A percentile compares a stretch with the other conserved stretches of the same genome.
Evolutionary conservation across 805 yeast genomes (phyloP).

Genomic region (Lachancea cidri): DNA sequence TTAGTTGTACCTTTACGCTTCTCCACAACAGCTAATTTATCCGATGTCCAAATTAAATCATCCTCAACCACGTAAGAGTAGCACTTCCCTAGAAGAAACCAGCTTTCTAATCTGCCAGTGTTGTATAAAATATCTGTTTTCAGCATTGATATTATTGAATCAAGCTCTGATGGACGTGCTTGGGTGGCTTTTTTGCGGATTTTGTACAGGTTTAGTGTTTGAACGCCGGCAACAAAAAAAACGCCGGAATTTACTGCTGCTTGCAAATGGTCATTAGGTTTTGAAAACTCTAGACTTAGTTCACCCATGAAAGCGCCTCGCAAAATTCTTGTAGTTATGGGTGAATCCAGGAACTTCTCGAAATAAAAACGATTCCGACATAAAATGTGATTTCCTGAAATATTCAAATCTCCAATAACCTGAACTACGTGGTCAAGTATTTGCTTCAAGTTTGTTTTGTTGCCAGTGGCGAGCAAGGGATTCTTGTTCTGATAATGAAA

Average conservation of each 20-base stretch:
- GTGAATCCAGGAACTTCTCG: slow-evolving; percentile 43
- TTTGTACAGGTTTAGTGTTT: slow-evolving; percentile 35
- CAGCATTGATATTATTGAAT: slow-evolving; percentile 61
- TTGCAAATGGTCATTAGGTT: slow-evolving; percentile 32
- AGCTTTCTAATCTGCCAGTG: slow-evolving; percentile 68
- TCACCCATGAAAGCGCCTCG: slow-evolving; percentile 51
- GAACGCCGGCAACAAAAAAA: slow-evolving; percentile 38
- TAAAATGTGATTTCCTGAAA: slow-evolving; percentile 39
- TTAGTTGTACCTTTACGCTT: slow-evolving; percentile 56
- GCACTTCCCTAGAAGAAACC: slow-evolving; percentile 81
- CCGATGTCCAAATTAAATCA: slow-evolving; percentile 89
- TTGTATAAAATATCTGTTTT: slow-evolving; percentile 63
- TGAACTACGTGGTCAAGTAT: slow-evolving; percentile 69
- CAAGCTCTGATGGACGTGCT: slow-evolving; percentile 76
- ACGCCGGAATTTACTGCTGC: slow-evolving; percentile 65
- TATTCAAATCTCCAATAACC: slow-evolving; percentile 60
- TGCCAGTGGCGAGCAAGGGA: slow-evolving; percentile 53
- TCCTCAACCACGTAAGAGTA: slow-evolving; percentile 79
- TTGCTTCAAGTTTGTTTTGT: slow-evolving; percentile 60
- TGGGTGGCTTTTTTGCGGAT: slow-evolving; percentile 72
- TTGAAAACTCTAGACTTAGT: slow-evolving; percentile 25
- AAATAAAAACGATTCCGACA: slow-evolving; percentile 43
- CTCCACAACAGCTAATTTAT: slow-evolving; percentile 61
- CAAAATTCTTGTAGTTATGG: slow-evolving; percentile 41
- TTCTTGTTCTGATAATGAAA: slow-evolving; percentile 45